Evolutionary conservation across 139 green algal genomes (phyloP), one percentile per base, ranked within the genome.

Genomic region (Nannochloris sp.): DNA sequence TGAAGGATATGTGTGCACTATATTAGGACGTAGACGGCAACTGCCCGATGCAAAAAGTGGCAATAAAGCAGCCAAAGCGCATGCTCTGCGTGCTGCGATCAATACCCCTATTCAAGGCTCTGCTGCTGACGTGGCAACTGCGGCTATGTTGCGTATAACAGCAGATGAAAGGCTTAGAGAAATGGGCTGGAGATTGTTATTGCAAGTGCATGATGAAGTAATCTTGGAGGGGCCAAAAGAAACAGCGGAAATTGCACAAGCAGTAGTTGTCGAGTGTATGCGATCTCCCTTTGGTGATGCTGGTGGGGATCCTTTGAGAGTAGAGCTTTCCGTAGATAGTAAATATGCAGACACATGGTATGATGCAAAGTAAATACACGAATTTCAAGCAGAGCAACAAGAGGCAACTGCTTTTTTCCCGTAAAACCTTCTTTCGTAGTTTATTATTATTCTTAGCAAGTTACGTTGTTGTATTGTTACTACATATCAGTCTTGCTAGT

Each of bases 131-230:
- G 84, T 99, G 27, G 93, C 86, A 13, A 90, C 87, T 30, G 82
- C 90, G 1, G 91, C 91, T 38, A 99, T 99, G 93, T 62, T 99
- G 38, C 64, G 83, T 23, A 96, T 99, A 45, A 61, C 70, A 1
- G 29, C 56, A 0, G 75, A 84, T 65, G 30, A 68, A 37, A 32
- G 68, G 66, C 78, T 99, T 53, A 72, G 70, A 55, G 56, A 83
- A 29, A 67, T 95, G 7, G 90, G 90, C 19, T 99, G 81, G 76
- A 87, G 71, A 65, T 81, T 99, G 65, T 82, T 99, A 39, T 86
- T 97, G 71, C 92, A 97, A 84, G 86, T 97, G 32, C 90, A 98
- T 69, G 93, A 98, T 59, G 93, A 99, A 79, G 89, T 99, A 2
- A 98, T 99, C 65, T 61, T 99, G 59, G 93, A 99, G 68, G 93